Evolutionary conservation across 176 grass and related monocot species (phyloP).

Genomic region (Olyra latifolia): DNA sequence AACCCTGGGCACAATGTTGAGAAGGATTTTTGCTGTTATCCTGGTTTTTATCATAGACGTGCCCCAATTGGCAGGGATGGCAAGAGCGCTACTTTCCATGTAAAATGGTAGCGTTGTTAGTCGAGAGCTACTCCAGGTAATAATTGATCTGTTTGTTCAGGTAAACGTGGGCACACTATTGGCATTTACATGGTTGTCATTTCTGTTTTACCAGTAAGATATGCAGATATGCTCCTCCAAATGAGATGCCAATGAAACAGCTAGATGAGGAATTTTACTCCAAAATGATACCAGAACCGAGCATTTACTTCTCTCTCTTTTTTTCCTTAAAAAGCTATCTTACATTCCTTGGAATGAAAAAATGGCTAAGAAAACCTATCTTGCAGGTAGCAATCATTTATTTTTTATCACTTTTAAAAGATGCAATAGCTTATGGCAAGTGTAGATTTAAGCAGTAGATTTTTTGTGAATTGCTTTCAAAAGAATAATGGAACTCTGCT

Average conservation of each 20-base stretch:
- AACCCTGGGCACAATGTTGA: slow-evolving; percentile 69
- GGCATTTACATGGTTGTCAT: slow-evolving; percentile 73
- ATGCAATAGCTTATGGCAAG: too few species aligned
- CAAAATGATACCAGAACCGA: too few species aligned
- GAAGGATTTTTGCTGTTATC: slow-evolving; percentile 57
- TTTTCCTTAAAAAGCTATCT: too few species aligned
- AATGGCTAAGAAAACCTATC: too few species aligned
- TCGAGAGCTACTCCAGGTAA: slow-evolving; percentile 29
- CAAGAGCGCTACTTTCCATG: slow-evolving; percentile 36
- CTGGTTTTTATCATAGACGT: slow-evolving; percentile 92
- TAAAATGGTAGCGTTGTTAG: slow-evolving; percentile 24
- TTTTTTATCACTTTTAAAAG: too few species aligned
- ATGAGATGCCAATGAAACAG: slow-evolving; percentile 56
- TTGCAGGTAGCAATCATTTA: too few species aligned
- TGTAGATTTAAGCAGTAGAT: too few species aligned
- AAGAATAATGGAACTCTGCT: too few species aligned
- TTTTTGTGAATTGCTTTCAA: too few species aligned
- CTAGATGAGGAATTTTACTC: too few species aligned
- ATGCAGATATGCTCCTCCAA: slow-evolving; percentile 77
- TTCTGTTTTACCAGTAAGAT: slow-evolving; percentile 81
- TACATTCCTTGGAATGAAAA: too few species aligned
- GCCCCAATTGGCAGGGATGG: slow-evolving; percentile 84
- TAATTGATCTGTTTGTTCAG: slow-evolving; percentile 54
- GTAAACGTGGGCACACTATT: slow-evolving; percentile 90
- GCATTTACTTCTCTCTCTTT: too few species aligned